Evolutionary conservation across 805 yeast genomes (phyloP).

Genomic region (Candida insectorum): DNA sequence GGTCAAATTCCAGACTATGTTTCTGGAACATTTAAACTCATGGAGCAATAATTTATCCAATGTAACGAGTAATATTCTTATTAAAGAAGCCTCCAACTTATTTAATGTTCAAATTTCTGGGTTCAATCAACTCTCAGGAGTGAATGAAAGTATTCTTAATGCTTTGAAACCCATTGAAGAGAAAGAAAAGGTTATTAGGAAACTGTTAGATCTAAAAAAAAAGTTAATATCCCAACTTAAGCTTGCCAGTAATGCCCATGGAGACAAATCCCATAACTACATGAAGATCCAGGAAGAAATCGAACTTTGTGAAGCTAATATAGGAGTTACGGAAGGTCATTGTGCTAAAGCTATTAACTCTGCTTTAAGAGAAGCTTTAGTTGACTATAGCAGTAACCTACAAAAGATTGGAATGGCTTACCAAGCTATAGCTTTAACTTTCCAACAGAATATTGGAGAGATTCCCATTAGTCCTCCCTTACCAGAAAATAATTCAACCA

Average conservation of each 20-base stretch:
- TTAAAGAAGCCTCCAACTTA: conserved; percentile 6
- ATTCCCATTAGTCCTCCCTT: too few species aligned
- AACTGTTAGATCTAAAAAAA: conserved; percentile 1
- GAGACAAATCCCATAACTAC: conserved; percentile 9
- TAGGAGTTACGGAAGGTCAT: conserved; percentile 54
- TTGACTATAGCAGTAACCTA: conserved; percentile 43
- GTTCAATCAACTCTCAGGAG: neutral
- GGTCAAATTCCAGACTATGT: neutral
- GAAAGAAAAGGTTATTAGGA: conserved; percentile 9
- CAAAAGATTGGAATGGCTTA: neutral
- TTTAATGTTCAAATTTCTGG: conserved; percentile 3
- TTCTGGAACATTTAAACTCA: conserved; percentile 1
- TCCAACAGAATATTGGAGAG: neutral
- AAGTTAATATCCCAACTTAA: neutral
- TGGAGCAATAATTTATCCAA: conserved; percentile 9
- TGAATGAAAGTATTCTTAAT: conserved; percentile 8
- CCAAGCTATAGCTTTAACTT: neutral
- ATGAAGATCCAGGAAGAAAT: conserved; percentile 34
- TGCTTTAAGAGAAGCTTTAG: conserved; percentile 42
- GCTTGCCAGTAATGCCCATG: conserved; percentile 3
- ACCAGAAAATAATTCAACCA: neutral
- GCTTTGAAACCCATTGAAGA: conserved; percentile 6
- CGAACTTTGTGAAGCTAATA: conserved; percentile 48
- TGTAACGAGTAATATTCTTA: conserved; percentile 1
- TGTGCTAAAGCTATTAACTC: conserved; percentile 43